A percentile compares a stretch with the other conserved stretches of the same genome.
Evolutionary conservation across 2,329 filamentous ascomycete genomes (phyloP).

Genomic region (Tolypocladium tundrense): DNA sequence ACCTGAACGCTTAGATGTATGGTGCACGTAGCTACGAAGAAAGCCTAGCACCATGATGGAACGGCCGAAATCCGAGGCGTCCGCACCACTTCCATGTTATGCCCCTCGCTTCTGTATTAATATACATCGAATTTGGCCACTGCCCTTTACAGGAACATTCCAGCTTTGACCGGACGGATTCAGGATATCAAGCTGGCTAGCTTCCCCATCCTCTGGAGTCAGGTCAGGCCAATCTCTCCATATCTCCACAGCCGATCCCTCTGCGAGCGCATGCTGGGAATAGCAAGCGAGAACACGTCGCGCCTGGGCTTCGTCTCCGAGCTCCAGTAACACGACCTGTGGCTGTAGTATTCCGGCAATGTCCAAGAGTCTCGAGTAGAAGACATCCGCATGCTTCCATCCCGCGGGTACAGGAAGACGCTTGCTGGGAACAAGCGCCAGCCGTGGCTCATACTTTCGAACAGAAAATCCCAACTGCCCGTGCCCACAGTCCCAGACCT

Average conservation of each 20-base stretch:
- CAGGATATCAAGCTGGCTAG: slow-evolving; percentile 11
- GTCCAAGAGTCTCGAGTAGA: slow-evolving; percentile 57
- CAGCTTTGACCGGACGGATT: slow-evolving; percentile 3
- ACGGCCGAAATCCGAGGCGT: not conserved
- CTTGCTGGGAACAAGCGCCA: slow-evolving; percentile 58
- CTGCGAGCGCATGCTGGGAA: slow-evolving; percentile 13
- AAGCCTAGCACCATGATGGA: not conserved
- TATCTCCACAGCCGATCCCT: slow-evolving; percentile 42
- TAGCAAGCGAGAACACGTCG: slow-evolving; percentile 46
- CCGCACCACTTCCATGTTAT: not conserved
- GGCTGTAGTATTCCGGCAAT: slow-evolving; percentile 40
- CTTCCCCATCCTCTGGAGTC: slow-evolving; percentile 17
- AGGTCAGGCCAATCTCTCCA: slow-evolving; percentile 60
- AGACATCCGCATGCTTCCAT: slow-evolving; percentile 39
- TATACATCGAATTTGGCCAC: slow-evolving; percentile 37
- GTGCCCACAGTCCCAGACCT: slow-evolving; percentile 25
- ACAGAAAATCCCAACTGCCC: slow-evolving; percentile 58
- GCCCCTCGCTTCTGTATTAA: slow-evolving; percentile 5
- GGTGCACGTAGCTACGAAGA: not conserved
- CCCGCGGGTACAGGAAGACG: slow-evolving; percentile 16
- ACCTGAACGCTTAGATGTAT: not conserved
- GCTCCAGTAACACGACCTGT: slow-evolving; percentile 55
- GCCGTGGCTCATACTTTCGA: slow-evolving; percentile 66
- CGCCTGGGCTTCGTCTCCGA: slow-evolving; percentile 62
- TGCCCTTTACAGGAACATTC: slow-evolving; percentile 31